Evolutionary conservation across 805 yeast species (phyloP).

Genomic region (Maudiozyma barnettii): DNA sequence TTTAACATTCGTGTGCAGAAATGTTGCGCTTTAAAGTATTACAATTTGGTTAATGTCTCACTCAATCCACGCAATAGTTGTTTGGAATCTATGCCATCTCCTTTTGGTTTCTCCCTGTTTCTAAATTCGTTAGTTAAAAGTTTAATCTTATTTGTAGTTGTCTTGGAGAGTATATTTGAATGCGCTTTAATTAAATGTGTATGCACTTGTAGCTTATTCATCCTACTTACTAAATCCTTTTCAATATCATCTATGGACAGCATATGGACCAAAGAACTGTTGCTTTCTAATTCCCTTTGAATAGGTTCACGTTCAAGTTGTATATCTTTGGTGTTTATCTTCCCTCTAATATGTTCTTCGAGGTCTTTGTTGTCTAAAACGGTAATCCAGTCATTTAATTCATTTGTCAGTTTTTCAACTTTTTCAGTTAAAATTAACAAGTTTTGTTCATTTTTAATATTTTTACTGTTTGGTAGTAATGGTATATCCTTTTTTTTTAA

Average conservation of each 20-base stretch:
- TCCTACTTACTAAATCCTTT: constrained; percentile 9
- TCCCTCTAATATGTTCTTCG: not conserved
- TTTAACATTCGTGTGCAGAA: no score
- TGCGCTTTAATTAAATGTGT: constrained; percentile 21
- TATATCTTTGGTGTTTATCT: not conserved
- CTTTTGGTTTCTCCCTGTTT: constrained; percentile 1
- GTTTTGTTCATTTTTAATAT: constrained; percentile 22
- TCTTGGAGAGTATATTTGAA: constrained; percentile 13
- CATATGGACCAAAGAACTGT: not conserved
- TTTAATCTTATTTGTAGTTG: constrained; percentile 12
- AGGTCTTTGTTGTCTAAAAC: constrained; percentile 11
- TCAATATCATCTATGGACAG: constrained; percentile 2
- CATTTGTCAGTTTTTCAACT: constrained; percentile 17
- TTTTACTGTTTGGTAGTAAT: constrained; percentile 24
- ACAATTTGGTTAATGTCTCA: constrained; percentile 10
- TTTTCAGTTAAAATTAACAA: constrained; percentile 15
- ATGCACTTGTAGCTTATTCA: constrained; percentile 16
- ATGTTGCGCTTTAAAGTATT: no score
- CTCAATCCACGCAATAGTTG: constrained; percentile 18
- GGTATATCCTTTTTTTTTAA: not conserved
- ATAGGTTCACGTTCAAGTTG: not conserved
- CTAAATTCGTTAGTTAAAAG: constrained; percentile 12
- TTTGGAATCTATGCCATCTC: constrained; percentile 7
- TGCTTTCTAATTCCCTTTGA: not conserved
- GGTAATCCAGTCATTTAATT: constrained; percentile 22